Conservation (phyloP, 169 alveolate species). For the Plasmodium billcollinsi region DNA sequence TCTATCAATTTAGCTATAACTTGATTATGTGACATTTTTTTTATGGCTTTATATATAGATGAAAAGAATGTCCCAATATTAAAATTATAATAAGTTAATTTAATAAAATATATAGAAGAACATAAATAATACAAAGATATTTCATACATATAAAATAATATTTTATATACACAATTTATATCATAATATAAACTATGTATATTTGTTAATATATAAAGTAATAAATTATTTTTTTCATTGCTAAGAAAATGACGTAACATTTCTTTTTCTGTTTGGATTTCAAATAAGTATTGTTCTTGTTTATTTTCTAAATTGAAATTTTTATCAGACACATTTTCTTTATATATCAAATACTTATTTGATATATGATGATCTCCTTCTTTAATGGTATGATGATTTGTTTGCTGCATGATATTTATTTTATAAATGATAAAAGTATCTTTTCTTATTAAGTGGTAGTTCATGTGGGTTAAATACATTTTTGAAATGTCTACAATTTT, state of each 20-base stretch:
- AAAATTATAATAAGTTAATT: constrained; percentile 15
- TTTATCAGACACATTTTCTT: not conserved
- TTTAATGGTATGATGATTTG: not conserved
- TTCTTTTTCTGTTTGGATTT: constrained; percentile 65
- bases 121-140: constrained; percentile 39
- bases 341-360: not conserved
- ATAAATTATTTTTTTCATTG: constrained; percentile 20
- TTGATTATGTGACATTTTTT: constrained; percentile 1
- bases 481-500: constrained; percentile 43
- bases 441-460: not conserved
- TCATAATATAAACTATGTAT: constrained; percentile 18
- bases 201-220: constrained; percentile 16
- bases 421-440: constrained; percentile 1
- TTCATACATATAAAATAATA: constrained; percentile 55
- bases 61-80: constrained; percentile 12
- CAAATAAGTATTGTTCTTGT: constrained; percentile 38
- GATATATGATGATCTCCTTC: not conserved
- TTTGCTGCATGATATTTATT: not conserved
- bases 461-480: constrained; percentile 4
- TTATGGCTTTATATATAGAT: constrained; percentile 8
- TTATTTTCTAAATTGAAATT: not conserved
- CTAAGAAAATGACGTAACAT: constrained; percentile 20
- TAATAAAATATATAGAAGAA: constrained; percentile 33
- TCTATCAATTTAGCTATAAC: constrained; percentile 14
- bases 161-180: constrained; percentile 28